Evolutionary conservation across 2,329 filamentous ascomycete species (phyloP), one percentile per base, ranked within the genome.

Genomic region (Achaetomium macrosporum): DNA sequence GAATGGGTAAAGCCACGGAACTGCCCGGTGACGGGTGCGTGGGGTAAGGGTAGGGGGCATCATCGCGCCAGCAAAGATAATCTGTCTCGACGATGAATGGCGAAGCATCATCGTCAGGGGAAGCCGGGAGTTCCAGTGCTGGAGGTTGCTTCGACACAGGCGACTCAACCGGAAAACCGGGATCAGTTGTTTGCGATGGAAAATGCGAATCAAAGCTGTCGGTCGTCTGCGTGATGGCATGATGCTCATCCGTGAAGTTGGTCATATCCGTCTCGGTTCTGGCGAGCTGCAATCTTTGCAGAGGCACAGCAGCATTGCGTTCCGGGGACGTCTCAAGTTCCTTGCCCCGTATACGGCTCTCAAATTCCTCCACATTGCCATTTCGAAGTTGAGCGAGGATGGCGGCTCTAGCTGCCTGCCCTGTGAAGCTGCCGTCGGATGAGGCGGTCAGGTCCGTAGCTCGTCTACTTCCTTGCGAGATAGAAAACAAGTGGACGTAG

Each of bases 11-110:
- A 7, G 19, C 51, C 11, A 55, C 57, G 11, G 53, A 53, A 16
- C 55, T 55, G 42, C 36, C 31, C 1, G 52, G 39, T 41, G 65
- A 33, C 30, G 56, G 62, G 30, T 56, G 61, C 8, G 69, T 54
- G 0, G 76, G 73, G 54, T 79, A 73, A 0, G 81, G 76, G 51
- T 81, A 84, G 0, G 72, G 65, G 1, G 78, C 76, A 54, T 85
- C 82, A 17, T 76, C 69, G 0, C 72, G 68, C 79, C 81, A 83
- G 0, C 77, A 76, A 6, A 84, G 69, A 56, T 78, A 85, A 61
- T 85, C 82, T 1, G 71, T 75, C 42, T 83, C 80, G 13, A 79
- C 73, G 6, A 81, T 71, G 43, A 68, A 66, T 3, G 57, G 57
- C 2, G 57, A 54, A 20, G 47, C 17, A 25, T 54, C 53, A 25